Base-by-base conservation (phyloP, 78 protist genomes). In the Acrasis kona region DNA sequence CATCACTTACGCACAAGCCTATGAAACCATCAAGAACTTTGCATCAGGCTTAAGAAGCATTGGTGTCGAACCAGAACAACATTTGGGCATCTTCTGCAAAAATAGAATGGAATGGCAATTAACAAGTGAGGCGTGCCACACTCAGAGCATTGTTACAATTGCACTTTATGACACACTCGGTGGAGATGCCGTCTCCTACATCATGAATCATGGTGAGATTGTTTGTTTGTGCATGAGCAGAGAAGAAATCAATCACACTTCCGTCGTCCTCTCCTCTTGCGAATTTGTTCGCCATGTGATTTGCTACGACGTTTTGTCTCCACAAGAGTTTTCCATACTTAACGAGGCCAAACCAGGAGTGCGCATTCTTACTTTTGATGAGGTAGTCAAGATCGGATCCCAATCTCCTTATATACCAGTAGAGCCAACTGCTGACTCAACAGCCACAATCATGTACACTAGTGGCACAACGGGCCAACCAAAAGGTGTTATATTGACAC, bases 381-480 rank as follows among this genome's bases (percentile, higher is more conserved):
- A 50, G 34, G 61, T 50, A n/a, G 61, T n/a, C 19, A 19, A 50
- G 19, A 19, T n/a, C 19, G 61, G 61, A n/a, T 50, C 61, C 19
- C 19, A 50, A n/a, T 19, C 19, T 50, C 61, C 61, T n/a, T 19
- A 19, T 50, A 38, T 19, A 50, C 34, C 19, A 9, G 2, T 41
- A 19, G 74, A 68, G 9, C 27, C 83, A 5, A 36, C 2, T 10
- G 34, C 41, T 7, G 12, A 10, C 7, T 76, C 76, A 35, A 5
- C 42, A 12, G 77, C 80, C 3, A 39, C 66, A 4, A 2, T 86
- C 30, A 70, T 86, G 82, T 86, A 78, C 80, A 83, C 90, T 7
- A 78, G 85, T 5, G 90, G 90, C 29, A 64, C 90, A 50, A 50
- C 19, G 19, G 61, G 61, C 19, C 34, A n/a, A n/a, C 61, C 61